phyloP scores from a whole-genome alignment of 768 basidiomycete genomes.

The Mycena venus region DNA sequence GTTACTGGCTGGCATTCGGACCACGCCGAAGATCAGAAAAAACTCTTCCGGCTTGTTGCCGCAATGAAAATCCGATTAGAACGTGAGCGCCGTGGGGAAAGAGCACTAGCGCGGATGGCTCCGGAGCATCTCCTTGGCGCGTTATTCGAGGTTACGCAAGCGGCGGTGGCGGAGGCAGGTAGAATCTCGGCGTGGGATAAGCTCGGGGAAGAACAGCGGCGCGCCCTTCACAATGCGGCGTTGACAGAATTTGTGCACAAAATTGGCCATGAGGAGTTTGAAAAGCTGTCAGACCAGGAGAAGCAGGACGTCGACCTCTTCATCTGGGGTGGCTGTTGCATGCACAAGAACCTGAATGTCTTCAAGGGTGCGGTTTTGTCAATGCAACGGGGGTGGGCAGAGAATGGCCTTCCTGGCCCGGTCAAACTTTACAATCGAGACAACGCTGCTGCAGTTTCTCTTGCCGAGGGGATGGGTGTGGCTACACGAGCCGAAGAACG shows the following conservation, averaged over 20 bases:
- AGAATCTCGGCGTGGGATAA: slow-evolving; percentile 17
- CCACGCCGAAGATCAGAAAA: too few species aligned
- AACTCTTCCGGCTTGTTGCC: slow-evolving; percentile 10
- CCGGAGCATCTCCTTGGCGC: too few species aligned
- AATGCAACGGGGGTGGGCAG: slow-evolving; percentile 32
- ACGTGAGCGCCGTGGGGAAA: slow-evolving; percentile 4
- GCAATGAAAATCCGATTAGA: not conserved
- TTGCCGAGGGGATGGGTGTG: slow-evolving; percentile 11
- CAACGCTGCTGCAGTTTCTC: slow-evolving; percentile 28
- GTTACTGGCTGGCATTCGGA: slow-evolving; percentile 29
- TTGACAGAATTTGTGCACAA: slow-evolving; percentile 26
- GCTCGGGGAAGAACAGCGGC: slow-evolving; percentile 19
- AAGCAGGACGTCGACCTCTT: too few species aligned
- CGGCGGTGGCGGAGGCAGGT: not conserved
- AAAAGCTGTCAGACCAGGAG: too few species aligned
- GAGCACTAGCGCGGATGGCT: not conserved
- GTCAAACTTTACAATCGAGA: slow-evolving; percentile 36
- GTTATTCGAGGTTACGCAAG: not conserved
- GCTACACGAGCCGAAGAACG: slow-evolving; percentile 21
- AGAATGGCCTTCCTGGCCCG: slow-evolving; percentile 26
- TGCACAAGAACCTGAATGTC: slow-evolving; percentile 45
- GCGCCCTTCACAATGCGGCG: not conserved
- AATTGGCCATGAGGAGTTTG: too few species aligned
- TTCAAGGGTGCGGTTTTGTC: slow-evolving; percentile 35
- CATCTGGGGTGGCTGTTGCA: too few species aligned